Base-by-base conservation (phyloP, 2,329 filamentous ascomycete genomes). In the Mollisiaceae sp. region DNA sequence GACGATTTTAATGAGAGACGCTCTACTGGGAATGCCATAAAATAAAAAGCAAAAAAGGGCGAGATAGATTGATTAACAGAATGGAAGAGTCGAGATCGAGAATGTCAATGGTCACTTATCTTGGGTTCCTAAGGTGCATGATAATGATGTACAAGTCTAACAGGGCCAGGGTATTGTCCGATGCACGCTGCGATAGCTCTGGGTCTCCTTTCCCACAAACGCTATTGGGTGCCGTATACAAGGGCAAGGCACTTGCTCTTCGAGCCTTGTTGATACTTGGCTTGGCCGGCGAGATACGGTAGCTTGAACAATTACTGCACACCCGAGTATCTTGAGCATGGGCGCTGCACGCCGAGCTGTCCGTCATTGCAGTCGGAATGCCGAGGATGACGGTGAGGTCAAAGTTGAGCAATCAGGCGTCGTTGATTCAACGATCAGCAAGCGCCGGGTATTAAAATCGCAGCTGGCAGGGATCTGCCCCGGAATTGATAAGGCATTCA, bases 101-200 rank as follows among this genome's bases (percentile, higher is more conserved):
- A 11, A 22, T n/a, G n/a, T 24, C 6, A 24, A 50, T 50, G 32
- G 50, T 8, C 50, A 32, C 50, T 54, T 54, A 54, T 32, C 50
- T 54, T 35, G 32, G 50, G n/a, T 2, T 35, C 22, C 27, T 8
- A 54, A 24, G 9, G 32, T 54, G 27, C 50, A 18, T 32, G 50
- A 14, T 54, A 35, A n/a, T 54, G 24, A 35, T 54, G 50, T 54
- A 24, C 50, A 27, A 54, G 22, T 54, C 24, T 27, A 50, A 35
- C 22, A 54, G 24, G 50, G 50, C 27, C 22, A 54, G 24, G 50
- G 50, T 54, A 12, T 52, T 54, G 50, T 54, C 22, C 50, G 50
- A 52, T 52, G 47, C 47, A 52, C 47, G 47, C 47, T 8, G 18
- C 18, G 14, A 14, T 24, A 50, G 45, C 22, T 50, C 45, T 50